phyloP scores from a whole-genome alignment of 202 grass and related monocot genomes.

The Carex sylvatica region DNA sequence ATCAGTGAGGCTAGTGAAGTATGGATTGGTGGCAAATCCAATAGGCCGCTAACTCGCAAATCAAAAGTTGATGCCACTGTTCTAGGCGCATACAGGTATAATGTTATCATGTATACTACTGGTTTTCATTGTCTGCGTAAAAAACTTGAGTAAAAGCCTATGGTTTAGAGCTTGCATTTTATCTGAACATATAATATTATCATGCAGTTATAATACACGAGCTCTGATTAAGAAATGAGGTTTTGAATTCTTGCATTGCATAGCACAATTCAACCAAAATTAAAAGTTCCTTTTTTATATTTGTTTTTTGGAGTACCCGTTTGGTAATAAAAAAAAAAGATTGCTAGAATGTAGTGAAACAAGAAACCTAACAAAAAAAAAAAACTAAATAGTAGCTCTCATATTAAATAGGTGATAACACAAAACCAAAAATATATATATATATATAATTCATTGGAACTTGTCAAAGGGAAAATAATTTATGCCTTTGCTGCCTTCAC shows the following conservation, averaged over 20 bases:
- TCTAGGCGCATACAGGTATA: conserved; percentile 22
- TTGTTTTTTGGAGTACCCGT: background rate
- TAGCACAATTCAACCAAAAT: background rate
- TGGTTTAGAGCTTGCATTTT: background rate
- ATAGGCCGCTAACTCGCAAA: conserved; percentile 22
- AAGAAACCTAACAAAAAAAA: background rate
- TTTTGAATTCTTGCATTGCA: background rate
- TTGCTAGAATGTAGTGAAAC: background rate
- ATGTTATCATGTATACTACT: background rate
- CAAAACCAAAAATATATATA: background rate
- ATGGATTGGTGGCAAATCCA: background rate
- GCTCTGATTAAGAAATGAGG: background rate
- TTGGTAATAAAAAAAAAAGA: background rate
- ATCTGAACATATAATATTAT: conserved; percentile 13
- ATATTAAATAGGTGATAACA: background rate
- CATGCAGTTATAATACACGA: background rate
- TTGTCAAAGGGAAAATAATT: background rate
- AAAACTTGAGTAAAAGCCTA: background rate
- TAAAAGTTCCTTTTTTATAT: background rate
- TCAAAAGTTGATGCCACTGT: background rate
- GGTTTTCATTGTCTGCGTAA: background rate
- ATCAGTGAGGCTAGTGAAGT: background rate
- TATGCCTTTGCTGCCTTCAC: background rate
- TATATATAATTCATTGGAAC: background rate
- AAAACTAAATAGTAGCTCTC: background rate